Percentiles rank a stretch among this genome's conserved stretches.
phyloP scores from a whole-genome alignment of 1,284 basidiomycete genomes.

The Athelia sp. region DNA sequence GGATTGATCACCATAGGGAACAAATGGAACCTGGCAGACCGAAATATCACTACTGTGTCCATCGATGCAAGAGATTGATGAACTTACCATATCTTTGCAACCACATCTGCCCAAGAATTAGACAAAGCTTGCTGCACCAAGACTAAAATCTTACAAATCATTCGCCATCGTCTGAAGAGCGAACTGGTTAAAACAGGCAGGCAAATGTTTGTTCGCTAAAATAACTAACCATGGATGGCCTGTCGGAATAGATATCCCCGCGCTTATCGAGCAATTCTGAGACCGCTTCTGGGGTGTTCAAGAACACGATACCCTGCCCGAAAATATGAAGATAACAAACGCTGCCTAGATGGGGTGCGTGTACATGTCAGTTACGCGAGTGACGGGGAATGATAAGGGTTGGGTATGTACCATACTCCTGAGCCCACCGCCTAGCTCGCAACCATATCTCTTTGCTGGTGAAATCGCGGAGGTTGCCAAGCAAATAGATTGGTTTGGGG shows the following conservation, averaged over 20 bases:
- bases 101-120: slow-evolving; percentile 38
- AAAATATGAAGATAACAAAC: slow-evolving; percentile 62
- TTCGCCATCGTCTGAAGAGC: slow-evolving; percentile 46
- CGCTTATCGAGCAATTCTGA: slow-evolving; percentile 63
- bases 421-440: slow-evolving; percentile 41
- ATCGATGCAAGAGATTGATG: slow-evolving; percentile 5
- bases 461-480: slow-evolving; percentile 61
- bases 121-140: neutral
- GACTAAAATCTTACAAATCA: slow-evolving; percentile 47
- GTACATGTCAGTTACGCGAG: slow-evolving; percentile 29
- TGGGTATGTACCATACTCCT: slow-evolving; percentile 45
- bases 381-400: too few species aligned
- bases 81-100: slow-evolving; percentile 60
- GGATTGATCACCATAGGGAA: slow-evolving; percentile 54
- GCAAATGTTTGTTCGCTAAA: too few species aligned
- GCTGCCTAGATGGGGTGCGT: too few species aligned
- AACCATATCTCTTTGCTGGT: slow-evolving; percentile 55
- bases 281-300: slow-evolving; percentile 54
- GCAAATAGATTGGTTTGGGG: slow-evolving; percentile 55
- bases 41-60: too few species aligned
- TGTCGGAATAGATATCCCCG: slow-evolving; percentile 68
- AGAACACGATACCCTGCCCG: slow-evolving; percentile 58
- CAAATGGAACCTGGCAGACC: slow-evolving; percentile 58
- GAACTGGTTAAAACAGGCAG: neutral
- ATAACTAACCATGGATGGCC: slow-evolving; percentile 45